Evolutionary conservation across 352 stramenopile species (phyloP).

Genomic region (Globisporangium cylindrosporum): DNA sequence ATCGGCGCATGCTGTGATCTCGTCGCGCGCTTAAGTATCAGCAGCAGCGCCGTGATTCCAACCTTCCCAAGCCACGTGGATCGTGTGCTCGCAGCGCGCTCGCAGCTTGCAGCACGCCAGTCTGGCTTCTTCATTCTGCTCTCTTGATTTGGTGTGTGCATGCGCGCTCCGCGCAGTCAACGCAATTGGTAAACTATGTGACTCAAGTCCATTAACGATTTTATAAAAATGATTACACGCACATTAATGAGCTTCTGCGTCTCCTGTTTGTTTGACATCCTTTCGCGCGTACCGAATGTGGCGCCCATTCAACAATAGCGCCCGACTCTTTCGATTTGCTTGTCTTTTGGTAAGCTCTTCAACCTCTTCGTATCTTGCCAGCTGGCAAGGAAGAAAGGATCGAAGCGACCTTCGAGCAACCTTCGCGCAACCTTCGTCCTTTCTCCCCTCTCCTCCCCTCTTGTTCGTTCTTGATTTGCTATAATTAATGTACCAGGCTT

Average conservation of each 20-base stretch:
- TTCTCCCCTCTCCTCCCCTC: neutral
- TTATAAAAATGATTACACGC: neutral
- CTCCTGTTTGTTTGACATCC: neutral
- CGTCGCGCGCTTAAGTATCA: neutral
- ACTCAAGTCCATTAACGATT: slow-evolving; percentile 6
- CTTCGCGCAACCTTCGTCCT: neutral
- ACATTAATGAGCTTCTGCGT: neutral
- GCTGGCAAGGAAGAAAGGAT: neutral
- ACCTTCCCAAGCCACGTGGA: neutral
- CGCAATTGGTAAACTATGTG: slow-evolving; percentile 1
- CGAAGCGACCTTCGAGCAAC: neutral
- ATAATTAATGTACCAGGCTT: neutral
- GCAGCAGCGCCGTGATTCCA: neutral
- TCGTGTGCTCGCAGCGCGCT: neutral
- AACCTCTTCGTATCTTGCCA: neutral
- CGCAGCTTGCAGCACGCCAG: neutral
- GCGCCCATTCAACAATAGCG: neutral
- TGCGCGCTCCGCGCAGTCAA: neutral
- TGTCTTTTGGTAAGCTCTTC: neutral
- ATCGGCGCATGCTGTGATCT: neutral
- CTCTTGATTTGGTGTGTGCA: slow-evolving; percentile 4
- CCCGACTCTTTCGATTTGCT: neutral
- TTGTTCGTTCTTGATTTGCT: neutral
- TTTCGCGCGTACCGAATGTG: neutral
- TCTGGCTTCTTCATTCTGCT: slow-evolving; percentile 2